Conservation (phyloP, 73 alveolate genomes). For the Paramecium sexaurelia region DNA sequence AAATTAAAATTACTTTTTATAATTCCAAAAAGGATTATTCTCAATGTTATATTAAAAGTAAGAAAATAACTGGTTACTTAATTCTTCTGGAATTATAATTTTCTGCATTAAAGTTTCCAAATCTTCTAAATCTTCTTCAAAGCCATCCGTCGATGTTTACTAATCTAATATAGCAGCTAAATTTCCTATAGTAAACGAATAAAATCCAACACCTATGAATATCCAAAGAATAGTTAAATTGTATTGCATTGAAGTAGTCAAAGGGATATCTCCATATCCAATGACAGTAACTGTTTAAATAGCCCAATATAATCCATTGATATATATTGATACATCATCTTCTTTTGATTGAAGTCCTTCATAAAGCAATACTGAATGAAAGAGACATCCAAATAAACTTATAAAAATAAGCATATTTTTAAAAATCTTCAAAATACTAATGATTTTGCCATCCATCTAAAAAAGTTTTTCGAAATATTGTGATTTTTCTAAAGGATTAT, state of each 20-base stretch:
- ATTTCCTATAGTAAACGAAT: slow-evolving; percentile 82
- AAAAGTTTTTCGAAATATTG: not conserved
- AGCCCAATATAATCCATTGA: slow-evolving; percentile 74
- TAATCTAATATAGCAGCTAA: slow-evolving; percentile 70
- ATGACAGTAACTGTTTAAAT: slow-evolving; percentile 80
- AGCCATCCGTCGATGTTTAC: slow-evolving; percentile 44
- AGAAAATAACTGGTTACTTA: not conserved
- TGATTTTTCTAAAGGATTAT: not conserved
- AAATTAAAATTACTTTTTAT: not conserved
- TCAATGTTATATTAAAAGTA: not conserved
- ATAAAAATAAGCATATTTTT: not conserved
- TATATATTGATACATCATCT: not conserved
- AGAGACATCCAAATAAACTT: slow-evolving; percentile 20
- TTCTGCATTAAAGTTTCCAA: not conserved
- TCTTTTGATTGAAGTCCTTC: not conserved
- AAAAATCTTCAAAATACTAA: not conserved
- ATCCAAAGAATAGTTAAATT: slow-evolving; percentile 71
- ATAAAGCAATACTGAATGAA: not conserved
- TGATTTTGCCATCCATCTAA: not conserved
- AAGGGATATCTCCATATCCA: slow-evolving; percentile 87
- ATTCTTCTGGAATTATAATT: not conserved
- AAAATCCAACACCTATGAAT: slow-evolving; percentile 81
- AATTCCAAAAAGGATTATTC: slow-evolving; percentile 44
- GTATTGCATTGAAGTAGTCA: slow-evolving; percentile 71
- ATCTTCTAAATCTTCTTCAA: not conserved